A percentile compares a stretch with the other conserved stretches of the same genome.
Conservation (phyloP, 805 yeast species). For the Yamadazyma akitaensis region DNA sequence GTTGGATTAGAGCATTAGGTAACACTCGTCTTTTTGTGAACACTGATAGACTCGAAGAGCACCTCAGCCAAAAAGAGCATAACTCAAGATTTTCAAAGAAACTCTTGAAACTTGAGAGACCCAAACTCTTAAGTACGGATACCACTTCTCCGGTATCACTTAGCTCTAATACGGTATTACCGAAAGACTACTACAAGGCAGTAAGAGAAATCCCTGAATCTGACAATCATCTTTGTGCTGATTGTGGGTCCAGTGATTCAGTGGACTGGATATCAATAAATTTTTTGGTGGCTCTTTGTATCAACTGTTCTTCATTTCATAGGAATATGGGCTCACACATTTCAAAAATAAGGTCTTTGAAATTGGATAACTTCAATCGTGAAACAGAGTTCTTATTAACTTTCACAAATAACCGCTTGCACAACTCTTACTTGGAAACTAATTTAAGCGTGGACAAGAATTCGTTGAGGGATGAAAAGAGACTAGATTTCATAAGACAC, state of each 20-base stretch:
- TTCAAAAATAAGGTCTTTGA: conserved; percentile 73
- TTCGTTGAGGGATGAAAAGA: conserved; percentile 33
- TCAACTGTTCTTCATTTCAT: conserved; percentile 86
- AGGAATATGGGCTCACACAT: conserved; percentile 80
- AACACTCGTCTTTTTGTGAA: conserved; percentile 43
- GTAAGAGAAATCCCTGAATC: conserved; percentile 42
- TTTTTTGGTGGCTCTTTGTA: conserved; percentile 68
- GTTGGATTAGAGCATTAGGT: conserved; percentile 65
- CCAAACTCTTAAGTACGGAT: conserved; percentile 15
- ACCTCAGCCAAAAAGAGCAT: conserved; percentile 6
- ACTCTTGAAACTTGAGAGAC: conserved; percentile 13
- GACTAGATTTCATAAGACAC: conserved; percentile 57
- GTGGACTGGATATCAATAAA: conserved; percentile 91
- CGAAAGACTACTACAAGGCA: conserved; percentile 28
- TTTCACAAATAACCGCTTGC: conserved; percentile 48
- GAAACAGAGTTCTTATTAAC: conserved; percentile 58
- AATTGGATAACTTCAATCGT: conserved; percentile 63
- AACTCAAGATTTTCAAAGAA: conserved; percentile 6
- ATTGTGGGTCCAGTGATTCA: conserved; percentile 60
- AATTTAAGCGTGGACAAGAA: conserved; percentile 12
- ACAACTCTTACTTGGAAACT: conserved; percentile 62
- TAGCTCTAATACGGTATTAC: conserved; percentile 19
- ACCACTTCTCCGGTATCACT: conserved; percentile 30
- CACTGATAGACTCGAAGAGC: conserved; percentile 9
- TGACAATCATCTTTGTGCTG: conserved; percentile 71